Percentiles rank a stretch among this genome's conserved stretches.
Conservation (phyloP, 2,329 filamentous ascomycete species). For the Plectosphaerella cucumerina region DNA sequence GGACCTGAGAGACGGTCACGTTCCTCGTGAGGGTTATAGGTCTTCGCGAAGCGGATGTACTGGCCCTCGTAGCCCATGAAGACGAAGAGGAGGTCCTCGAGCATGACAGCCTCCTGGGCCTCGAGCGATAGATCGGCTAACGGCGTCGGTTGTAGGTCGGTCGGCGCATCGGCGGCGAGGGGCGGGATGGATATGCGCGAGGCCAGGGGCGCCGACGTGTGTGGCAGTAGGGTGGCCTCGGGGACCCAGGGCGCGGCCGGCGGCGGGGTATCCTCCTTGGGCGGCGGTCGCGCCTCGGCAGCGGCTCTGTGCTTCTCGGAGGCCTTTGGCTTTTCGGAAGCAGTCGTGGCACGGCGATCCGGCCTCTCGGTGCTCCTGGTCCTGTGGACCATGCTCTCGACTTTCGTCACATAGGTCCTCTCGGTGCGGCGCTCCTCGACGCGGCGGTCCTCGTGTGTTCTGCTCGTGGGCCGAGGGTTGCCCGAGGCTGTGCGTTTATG, state of each 20-base stretch:
- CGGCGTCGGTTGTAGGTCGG: constrained; percentile 61
- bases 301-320: constrained; percentile 19
- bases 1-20: constrained; percentile 84
- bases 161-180: constrained; percentile 67
- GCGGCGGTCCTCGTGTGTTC: constrained; percentile 35
- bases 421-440: constrained; percentile 55
- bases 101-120: constrained; percentile 77
- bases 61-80: constrained; percentile 99
- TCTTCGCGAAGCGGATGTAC: constrained; percentile 82
- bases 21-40: constrained; percentile 80
- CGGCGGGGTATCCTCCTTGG: constrained; percentile 30
- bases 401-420: constrained; percentile 51
- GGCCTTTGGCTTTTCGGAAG: constrained; percentile 28
- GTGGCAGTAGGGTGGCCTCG: constrained; percentile 66
- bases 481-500: constrained; percentile 58
- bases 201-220: constrained; percentile 69
- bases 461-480: constrained; percentile 47
- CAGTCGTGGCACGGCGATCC: constrained; percentile 31
- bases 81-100: constrained; percentile 89
- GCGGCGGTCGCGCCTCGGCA: constrained; percentile 31
- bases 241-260: constrained; percentile 66
- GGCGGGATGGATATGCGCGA: constrained; percentile 61
- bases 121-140: constrained; percentile 71
- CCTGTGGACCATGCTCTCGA: constrained; percentile 58
- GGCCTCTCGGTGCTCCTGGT: constrained; percentile 56